Conservation (phyloP, 257 asterid genomes). For the Solanum sejunctum region DNA sequence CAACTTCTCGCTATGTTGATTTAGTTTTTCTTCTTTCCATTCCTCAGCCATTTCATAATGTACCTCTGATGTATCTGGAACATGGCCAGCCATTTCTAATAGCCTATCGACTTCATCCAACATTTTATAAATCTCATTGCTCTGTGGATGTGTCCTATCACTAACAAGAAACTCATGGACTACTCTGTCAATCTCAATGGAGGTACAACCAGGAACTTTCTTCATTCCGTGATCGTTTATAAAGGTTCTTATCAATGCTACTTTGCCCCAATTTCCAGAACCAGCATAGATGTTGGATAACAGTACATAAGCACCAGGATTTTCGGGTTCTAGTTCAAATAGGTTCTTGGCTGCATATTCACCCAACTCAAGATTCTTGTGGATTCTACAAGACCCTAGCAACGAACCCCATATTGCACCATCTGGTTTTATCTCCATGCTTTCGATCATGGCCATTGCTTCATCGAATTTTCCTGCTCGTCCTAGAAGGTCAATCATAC, state of each 20-base stretch:
- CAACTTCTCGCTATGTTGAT: constrained; percentile 19
- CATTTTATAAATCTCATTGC: constrained; percentile 9
- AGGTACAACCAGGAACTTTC: constrained; percentile 19
- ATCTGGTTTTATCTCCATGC: constrained; percentile 15
- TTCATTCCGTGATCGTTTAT: constrained; percentile 12
- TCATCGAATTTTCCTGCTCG: constrained; percentile 18
- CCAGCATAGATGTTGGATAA: constrained; percentile 19
- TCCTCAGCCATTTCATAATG: constrained; percentile 8
- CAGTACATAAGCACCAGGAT: constrained; percentile 16
- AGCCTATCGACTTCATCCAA: constrained; percentile 10
- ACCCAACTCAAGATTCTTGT: constrained; percentile 19
- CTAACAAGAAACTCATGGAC: constrained; percentile 20
- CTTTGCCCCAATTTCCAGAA: constrained; percentile 19
- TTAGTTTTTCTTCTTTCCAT: constrained; percentile 4
- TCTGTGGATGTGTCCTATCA: constrained; percentile 5
- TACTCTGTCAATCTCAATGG: constrained; percentile 8
- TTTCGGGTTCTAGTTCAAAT: constrained; percentile 12
- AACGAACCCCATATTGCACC: constrained; percentile 24
- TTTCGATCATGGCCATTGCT: constrained; percentile 1
- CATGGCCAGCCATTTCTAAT: constrained; percentile 14
- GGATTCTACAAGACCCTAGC: constrained; percentile 18
- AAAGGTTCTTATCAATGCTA: constrained; percentile 12
- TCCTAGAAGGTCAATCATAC: constrained; percentile 22
- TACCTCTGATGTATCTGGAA: constrained; percentile 9
- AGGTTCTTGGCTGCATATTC: constrained; percentile 10